Evolutionary conservation across 352 stramenopile species (phyloP), one percentile per base, ranked within the genome.

Genomic region (Globisporangium emineosum): DNA sequence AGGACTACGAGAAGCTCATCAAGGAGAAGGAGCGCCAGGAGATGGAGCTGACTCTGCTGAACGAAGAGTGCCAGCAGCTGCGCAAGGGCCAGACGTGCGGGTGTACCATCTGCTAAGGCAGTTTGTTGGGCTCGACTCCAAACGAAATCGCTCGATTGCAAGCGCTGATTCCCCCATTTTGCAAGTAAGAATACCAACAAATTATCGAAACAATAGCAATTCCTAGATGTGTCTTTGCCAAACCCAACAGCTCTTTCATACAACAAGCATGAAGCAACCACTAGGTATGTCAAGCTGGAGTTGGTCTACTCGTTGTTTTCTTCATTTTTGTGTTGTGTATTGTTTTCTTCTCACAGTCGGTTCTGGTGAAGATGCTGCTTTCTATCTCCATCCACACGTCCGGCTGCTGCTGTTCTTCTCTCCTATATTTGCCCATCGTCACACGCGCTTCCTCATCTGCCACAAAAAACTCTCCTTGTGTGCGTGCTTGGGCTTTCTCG

Each of bases 11-110:
- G 58, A 73, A 76, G n/a, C 67, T 92, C 21, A 64, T 89, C 29
- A 86, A 91, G 65, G 87, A 94, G 65, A 93, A 93, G 60, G 83
- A 93, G 67, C 77, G 75, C 27, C 81, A 89, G 60, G 80, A 91
- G 61, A 83, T 89, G 73, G 83, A 94, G 77, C 71, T 94, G 12
- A 89, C 74, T 43, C 70, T 91, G 72, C 64, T 92, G 47, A 88
- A 78, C 57, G 79, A 92, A 57, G 86, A 93, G 64, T 88, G 79
- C 58, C 81, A 94, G 75, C 71, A 89, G 63, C 70, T 94, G 57
- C 81, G 80, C 25, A 86, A 91, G 59, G 78, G 79, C 35, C 75
- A 84, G 37, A 86, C 81, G 56, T 90, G 86, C 58, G 77, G 73
- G 65, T 94, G 86, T 63, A 70, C 66, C 23, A 89, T 94, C 57